Conservation (phyloP, 345 rosid species). For the Gossypium ekmanianum region DNA sequence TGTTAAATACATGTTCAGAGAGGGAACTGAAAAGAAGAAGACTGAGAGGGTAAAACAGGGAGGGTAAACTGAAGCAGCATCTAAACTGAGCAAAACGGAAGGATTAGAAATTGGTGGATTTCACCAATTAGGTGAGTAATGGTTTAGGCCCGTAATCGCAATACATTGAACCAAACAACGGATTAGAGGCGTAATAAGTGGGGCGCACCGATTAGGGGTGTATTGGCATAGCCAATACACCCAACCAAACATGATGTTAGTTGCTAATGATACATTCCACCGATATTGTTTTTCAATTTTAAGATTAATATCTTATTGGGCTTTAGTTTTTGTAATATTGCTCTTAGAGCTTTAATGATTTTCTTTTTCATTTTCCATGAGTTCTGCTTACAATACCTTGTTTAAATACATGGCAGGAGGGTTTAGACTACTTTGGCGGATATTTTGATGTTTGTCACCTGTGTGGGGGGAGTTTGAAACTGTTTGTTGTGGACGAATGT, state of each 20-base stretch:
- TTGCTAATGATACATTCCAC: not conserved
- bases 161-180: too few relatives aligned
- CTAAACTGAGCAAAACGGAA: too few relatives aligned
- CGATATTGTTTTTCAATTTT: not conserved
- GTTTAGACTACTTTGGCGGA: conserved; percentile 14
- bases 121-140: too few relatives aligned
- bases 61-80: too few relatives aligned
- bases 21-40: too few relatives aligned
- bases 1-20: too few relatives aligned
- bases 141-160: too few relatives aligned
- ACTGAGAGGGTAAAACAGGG: too few relatives aligned
- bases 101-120: too few relatives aligned
- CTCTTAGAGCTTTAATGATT: not conserved
- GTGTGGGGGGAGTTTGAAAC: conserved; percentile 3
- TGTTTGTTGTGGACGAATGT: conserved; percentile 10
- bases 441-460: conserved; percentile 11
- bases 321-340: not conserved
- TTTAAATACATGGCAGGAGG: conserved; percentile 22
- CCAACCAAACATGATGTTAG: not conserved
- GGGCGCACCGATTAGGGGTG: too few relatives aligned
- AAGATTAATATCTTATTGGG: not conserved
- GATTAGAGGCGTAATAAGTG: too few relatives aligned
- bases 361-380: not conserved
- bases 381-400: not conserved
- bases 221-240: too few relatives aligned